Conservation (phyloP, 2,329 filamentous ascomycete genomes). For the Lasiodiplodia theobromae region DNA sequence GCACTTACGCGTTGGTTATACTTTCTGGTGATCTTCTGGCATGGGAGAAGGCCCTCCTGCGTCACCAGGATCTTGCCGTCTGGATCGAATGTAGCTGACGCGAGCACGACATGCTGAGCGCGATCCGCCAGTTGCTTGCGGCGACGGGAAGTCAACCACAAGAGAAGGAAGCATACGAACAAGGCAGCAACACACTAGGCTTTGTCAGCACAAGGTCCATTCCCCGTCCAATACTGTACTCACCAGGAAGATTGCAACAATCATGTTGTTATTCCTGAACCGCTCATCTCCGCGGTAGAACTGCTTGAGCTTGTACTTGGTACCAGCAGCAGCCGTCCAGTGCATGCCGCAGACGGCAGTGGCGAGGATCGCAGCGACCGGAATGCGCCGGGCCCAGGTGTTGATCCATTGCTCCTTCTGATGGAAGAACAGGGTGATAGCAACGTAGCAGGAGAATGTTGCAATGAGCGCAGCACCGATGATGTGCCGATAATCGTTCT, state of each 20-base stretch:
- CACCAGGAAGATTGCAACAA: constrained; percentile 76
- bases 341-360: constrained; percentile 85
- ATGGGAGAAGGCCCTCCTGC: constrained; percentile 72
- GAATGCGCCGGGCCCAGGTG: constrained; percentile 75
- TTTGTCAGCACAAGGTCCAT: constrained; percentile 8
- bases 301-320: constrained; percentile 66
- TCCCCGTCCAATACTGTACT: constrained; percentile 39
- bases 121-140: constrained; percentile 49
- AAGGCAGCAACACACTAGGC: constrained; percentile 49
- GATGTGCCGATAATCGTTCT: constrained; percentile 67
- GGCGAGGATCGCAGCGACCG: constrained; percentile 73
- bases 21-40: constrained; percentile 77
- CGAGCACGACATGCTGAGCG: constrained; percentile 62
- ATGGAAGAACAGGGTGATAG: constrained; percentile 79
- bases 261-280: constrained; percentile 69
- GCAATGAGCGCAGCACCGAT: constrained; percentile 76
- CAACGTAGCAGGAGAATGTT: constrained; percentile 71
- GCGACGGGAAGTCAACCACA: constrained; percentile 47
- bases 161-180: constrained; percentile 41
- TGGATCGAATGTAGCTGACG: constrained; percentile 71
- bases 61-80: constrained; percentile 72
- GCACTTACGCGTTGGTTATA: constrained; percentile 30
- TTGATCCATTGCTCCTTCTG: constrained; percentile 79
- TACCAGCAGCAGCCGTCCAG: constrained; percentile 79
- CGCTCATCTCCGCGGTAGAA: constrained; percentile 50